phyloP scores from a whole-genome alignment of 495 filamentous ascomycete genomes.

The Aspergillus conjunctus region DNA sequence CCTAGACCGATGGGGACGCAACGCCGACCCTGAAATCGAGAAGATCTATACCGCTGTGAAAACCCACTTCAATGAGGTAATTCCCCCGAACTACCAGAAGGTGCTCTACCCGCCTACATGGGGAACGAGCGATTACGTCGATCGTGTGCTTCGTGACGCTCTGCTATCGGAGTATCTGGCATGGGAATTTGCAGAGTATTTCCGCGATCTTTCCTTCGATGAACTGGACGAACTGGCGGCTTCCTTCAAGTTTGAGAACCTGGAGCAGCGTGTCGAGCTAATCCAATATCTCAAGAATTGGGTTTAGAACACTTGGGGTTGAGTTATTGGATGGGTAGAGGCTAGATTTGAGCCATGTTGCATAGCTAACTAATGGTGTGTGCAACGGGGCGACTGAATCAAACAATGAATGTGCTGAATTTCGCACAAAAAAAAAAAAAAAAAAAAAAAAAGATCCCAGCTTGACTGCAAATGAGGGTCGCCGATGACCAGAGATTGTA shows the following conservation, averaged over 20 bases:
- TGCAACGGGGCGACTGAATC: too few relatives aligned
- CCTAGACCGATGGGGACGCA: conserved; percentile 53
- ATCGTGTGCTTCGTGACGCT: conserved; percentile 10
- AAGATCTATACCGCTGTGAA: conserved; percentile 3
- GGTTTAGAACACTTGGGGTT: background rate
- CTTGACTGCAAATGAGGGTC: too few relatives aligned
- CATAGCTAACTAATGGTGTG: too few relatives aligned
- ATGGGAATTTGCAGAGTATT: conserved; percentile 14
- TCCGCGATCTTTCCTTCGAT: background rate
- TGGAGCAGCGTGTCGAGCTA: background rate
- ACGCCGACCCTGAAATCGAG: conserved; percentile 26
- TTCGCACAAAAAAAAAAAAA: too few relatives aligned
- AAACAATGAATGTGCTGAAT: too few relatives aligned
- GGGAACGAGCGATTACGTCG: conserved; percentile 3
- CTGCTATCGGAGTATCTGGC: conserved; percentile 8
- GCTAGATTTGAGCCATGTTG: too few relatives aligned
- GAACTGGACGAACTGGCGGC: conserved; percentile 13
- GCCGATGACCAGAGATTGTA: too few relatives aligned
- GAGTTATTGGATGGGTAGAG: too few relatives aligned
- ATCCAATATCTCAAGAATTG: background rate
- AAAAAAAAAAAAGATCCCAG: too few relatives aligned
- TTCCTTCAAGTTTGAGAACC: conserved; percentile 12
- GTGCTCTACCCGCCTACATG: background rate
- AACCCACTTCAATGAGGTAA: background rate
- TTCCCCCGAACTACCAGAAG: background rate